A percentile compares a stretch with the other conserved stretches of the same genome.
These are phyloP conservation scores for Nannizziopsis barbatae DNA, from an alignment of 2,329 filamentous ascomycete species.

Conservation along the genomic window DNA sequence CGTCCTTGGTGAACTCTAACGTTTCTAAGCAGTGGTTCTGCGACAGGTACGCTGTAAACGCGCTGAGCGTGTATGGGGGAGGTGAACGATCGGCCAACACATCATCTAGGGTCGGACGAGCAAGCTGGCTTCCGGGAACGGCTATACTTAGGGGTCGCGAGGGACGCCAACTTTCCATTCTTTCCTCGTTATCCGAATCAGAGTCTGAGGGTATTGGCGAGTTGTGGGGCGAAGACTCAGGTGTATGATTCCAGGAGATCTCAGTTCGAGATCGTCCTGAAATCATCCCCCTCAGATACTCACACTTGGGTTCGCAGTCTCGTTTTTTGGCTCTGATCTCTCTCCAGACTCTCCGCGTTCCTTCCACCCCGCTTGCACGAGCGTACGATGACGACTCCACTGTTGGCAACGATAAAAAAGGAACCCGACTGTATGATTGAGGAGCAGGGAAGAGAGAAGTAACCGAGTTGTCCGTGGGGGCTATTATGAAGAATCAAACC, in stretches of 20 bases:
- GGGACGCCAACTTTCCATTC: slow-evolving; percentile 29
- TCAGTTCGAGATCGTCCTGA: slow-evolving; percentile 22
- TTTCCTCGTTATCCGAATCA: slow-evolving; percentile 31
- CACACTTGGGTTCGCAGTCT: slow-evolving; percentile 8
- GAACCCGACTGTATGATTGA: not conserved
- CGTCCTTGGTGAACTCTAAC: slow-evolving; percentile 91
- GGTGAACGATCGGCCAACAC: slow-evolving; percentile 78
- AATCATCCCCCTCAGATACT: slow-evolving; percentile 15
- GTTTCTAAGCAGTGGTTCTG: slow-evolving; percentile 97
- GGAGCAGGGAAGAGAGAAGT: not conserved
- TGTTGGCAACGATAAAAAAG: slow-evolving; percentile 1
- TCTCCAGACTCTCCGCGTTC: slow-evolving; percentile 14
- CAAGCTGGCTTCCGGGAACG: slow-evolving; percentile 30
- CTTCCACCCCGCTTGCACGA: slow-evolving; percentile 10
- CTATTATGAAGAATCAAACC: not conserved
- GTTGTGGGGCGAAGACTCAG: slow-evolving; percentile 36
- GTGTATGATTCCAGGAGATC: slow-evolving; percentile 25
- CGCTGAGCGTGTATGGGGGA: slow-evolving; percentile 78
- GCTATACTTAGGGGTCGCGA: slow-evolving; percentile 36
- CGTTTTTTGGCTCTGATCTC: slow-evolving; percentile 11
- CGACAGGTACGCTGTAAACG: slow-evolving; percentile 92
- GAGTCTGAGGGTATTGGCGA: slow-evolving; percentile 34
- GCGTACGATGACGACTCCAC: slow-evolving; percentile 8
- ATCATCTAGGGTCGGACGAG: slow-evolving; percentile 66
- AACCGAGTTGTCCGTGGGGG: not conserved